phyloP scores from a whole-genome alignment of 148 eudicot genomes.

The Tetragonia tetragonoides region DNA sequence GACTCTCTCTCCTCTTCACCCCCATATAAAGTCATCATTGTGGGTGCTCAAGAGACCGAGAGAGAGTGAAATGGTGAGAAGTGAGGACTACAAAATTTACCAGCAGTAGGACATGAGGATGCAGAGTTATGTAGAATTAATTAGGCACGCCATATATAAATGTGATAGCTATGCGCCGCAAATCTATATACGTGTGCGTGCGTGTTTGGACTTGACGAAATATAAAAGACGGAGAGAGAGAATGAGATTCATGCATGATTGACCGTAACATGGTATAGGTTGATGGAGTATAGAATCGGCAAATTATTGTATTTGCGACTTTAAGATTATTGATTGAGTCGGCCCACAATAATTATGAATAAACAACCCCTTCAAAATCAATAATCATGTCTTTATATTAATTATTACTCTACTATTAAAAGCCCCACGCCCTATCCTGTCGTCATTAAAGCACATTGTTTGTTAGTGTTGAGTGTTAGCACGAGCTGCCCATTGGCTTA shows the following conservation, averaged over 20 bases:
- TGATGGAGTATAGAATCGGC: neutral
- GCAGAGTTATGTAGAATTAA: neutral
- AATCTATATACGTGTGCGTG: neutral
- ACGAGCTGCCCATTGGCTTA: neutral
- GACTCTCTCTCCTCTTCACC: too few species aligned
- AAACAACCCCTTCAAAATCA: neutral
- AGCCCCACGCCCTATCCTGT: too few species aligned
- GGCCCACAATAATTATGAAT: neutral
- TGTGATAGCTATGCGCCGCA: too few species aligned
- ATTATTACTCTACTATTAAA: neutral
- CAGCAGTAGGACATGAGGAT: neutral
- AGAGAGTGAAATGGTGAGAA: too few species aligned
- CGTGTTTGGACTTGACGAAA: neutral
- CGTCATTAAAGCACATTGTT: too few species aligned
- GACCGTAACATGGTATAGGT: neutral
- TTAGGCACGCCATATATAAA: neutral
- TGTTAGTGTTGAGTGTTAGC: too few species aligned
- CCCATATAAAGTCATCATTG: too few species aligned
- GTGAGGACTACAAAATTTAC: neutral
- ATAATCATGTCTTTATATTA: constrained; percentile 9
- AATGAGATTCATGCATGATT: neutral
- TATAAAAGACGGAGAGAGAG: neutral
- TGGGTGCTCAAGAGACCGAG: too few species aligned
- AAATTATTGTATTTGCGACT: neutral
- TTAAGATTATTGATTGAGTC: neutral